Conservation (phyloP, 495 filamentous ascomycete species). For the Penicillium riverlandense region DNA sequence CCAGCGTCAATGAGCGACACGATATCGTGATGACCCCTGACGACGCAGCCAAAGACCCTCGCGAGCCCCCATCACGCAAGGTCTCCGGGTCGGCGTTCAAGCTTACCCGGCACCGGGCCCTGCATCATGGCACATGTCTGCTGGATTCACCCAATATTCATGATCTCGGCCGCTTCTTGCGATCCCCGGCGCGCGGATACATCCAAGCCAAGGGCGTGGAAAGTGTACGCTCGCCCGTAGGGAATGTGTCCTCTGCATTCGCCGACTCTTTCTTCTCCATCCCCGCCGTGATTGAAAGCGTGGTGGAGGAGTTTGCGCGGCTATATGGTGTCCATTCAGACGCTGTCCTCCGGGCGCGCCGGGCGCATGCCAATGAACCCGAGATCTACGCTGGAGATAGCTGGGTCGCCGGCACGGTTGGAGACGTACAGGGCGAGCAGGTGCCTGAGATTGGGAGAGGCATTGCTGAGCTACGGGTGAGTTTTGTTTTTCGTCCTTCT, state of each 20-base stretch:
- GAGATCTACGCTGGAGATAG: constrained; percentile 34
- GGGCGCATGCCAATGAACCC: constrained; percentile 26
- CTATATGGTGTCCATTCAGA: constrained; percentile 24
- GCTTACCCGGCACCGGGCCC: constrained; percentile 63
- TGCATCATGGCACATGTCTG: constrained; percentile 91
- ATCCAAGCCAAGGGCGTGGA: constrained; percentile 84
- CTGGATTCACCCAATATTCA: constrained; percentile 63
- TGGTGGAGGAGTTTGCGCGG: constrained; percentile 28
- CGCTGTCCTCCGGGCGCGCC: constrained; percentile 26
- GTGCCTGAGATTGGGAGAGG: constrained; percentile 49
- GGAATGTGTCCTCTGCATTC: constrained; percentile 59
- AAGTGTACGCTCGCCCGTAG: constrained; percentile 78
- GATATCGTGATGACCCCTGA: constrained; percentile 69
- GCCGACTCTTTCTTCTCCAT: constrained; percentile 31
- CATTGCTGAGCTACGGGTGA: constrained; percentile 54
- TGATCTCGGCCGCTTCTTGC: constrained; percentile 56
- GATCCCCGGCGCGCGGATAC: constrained; percentile 64
- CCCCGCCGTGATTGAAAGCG: constrained; percentile 25
- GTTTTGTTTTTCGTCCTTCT: constrained; percentile 1
- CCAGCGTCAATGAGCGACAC: constrained; percentile 81
- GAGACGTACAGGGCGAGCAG: constrained; percentile 33
- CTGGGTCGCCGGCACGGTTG: constrained; percentile 39
- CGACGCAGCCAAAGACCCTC: constrained; percentile 1
- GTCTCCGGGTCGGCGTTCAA: constrained; percentile 93
- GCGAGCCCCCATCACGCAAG: constrained; percentile 53